A percentile compares a stretch with the other conserved stretches of the same genome.
Evolutionary conservation across 2,329 filamentous ascomycete species (phyloP).

Genomic region (Aspergillus floridensis): DNA sequence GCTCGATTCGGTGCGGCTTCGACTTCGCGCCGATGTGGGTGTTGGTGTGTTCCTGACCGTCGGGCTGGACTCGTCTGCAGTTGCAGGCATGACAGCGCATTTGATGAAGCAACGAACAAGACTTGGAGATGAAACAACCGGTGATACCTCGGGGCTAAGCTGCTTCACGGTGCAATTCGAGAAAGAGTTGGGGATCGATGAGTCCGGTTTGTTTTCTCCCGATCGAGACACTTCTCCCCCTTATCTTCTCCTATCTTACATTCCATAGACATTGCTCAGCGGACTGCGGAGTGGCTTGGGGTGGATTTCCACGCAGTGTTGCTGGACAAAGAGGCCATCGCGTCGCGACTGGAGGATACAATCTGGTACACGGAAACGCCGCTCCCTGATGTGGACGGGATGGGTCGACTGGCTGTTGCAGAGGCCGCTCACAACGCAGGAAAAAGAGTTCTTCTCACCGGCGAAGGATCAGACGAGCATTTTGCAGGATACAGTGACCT

Average conservation of each 20-base stretch:
- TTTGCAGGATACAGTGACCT: slow-evolving; percentile 54
- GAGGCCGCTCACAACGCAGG: slow-evolving; percentile 46
- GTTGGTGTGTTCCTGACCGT: slow-evolving; percentile 58
- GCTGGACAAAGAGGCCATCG: slow-evolving; percentile 46
- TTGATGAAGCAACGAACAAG: slow-evolving; percentile 48
- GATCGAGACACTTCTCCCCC: background rate
- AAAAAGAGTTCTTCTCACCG: slow-evolving; percentile 55
- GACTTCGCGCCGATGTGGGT: slow-evolving; percentile 57
- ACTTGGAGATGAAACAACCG: slow-evolving; percentile 46
- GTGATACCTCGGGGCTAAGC: slow-evolving; percentile 34
- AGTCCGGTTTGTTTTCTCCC: slow-evolving; percentile 39
- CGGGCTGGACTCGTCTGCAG: slow-evolving; percentile 57
- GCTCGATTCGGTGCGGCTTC: slow-evolving; percentile 52
- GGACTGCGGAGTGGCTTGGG: slow-evolving; percentile 50
- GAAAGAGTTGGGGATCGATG: slow-evolving; percentile 49
- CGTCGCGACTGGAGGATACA: slow-evolving; percentile 44
- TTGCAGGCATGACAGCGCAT: slow-evolving; percentile 57
- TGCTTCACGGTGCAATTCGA: slow-evolving; percentile 57
- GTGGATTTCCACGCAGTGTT: slow-evolving; percentile 45
- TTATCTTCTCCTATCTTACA: background rate
- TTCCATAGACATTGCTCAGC: slow-evolving; percentile 40
- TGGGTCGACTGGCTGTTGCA: slow-evolving; percentile 54
- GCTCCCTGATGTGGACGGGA: slow-evolving; percentile 52
- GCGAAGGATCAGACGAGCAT: slow-evolving; percentile 54
- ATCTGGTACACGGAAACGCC: slow-evolving; percentile 48